Evolutionary conservation across 352 stramenopile species (phyloP).

Genomic region (Saprolegnia diclina): DNA sequence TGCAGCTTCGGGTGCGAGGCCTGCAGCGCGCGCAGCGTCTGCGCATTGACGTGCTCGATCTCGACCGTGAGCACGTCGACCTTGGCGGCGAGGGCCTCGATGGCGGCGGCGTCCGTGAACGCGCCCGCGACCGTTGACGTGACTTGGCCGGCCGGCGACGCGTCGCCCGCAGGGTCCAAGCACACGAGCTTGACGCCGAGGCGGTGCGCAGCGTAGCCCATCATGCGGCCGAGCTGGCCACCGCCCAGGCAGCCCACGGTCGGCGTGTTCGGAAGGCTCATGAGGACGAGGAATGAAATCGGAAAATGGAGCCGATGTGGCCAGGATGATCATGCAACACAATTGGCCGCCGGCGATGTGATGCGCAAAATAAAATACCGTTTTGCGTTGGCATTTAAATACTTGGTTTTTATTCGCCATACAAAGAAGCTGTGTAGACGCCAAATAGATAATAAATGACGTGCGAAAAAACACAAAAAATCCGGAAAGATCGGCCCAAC

Average conservation of each 20-base stretch:
- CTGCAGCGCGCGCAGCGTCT: constrained; percentile 78
- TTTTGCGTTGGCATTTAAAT: neutral
- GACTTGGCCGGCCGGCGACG: constrained; percentile 65
- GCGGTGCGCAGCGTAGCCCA: constrained; percentile 93
- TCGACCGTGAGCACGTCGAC: constrained; percentile 96
- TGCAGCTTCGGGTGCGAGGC: constrained; percentile 75
- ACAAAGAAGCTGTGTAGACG: neutral
- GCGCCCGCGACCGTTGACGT: constrained; percentile 63
- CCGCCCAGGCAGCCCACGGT: constrained; percentile 91
- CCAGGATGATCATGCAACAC: neutral
- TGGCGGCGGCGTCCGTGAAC: constrained; percentile 65
- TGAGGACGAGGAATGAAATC: neutral
- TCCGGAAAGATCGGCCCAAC: neutral
- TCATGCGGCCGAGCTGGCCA: constrained; percentile 98
- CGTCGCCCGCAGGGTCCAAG: constrained; percentile 86
- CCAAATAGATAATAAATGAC: no score
- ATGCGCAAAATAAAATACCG: neutral
- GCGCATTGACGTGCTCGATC: constrained; percentile 98
- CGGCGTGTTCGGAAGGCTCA: constrained; percentile 30
- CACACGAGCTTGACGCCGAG: constrained; percentile 91
- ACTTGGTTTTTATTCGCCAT: neutral
- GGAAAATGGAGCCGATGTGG: constrained; percentile 3
- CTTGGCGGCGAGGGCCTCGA: constrained; percentile 60
- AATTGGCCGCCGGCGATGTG: neutral
- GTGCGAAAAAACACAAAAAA: no score